Evolutionary conservation across 2,329 filamentous ascomycete species (phyloP).

Genomic region (Parascedosporium putredinis): DNA sequence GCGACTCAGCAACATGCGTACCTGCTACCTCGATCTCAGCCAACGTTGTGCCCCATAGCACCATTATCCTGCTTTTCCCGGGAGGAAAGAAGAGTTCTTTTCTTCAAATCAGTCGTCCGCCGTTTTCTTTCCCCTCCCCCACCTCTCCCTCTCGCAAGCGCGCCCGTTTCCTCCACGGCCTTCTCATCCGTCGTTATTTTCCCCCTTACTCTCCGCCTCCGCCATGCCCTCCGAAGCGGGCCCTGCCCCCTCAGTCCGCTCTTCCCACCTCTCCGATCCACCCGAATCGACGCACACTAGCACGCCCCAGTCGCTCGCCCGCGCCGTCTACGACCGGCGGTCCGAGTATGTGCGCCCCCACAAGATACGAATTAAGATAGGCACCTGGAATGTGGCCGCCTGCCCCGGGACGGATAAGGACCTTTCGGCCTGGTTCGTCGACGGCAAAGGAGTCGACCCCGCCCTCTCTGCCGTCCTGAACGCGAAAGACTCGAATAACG

Average conservation of each 20-base stretch:
- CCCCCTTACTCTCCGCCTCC: background rate
- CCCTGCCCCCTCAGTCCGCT: constrained; percentile 21
- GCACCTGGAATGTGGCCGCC: constrained; percentile 89
- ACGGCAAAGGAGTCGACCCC: constrained; percentile 60
- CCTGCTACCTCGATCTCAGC: background rate
- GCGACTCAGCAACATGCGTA: background rate
- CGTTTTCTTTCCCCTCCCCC: background rate
- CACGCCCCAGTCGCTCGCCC: constrained; percentile 48
- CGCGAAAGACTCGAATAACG: constrained; percentile 15
- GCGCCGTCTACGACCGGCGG: constrained; percentile 59
- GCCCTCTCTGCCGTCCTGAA: constrained; percentile 40
- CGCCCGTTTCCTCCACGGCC: too few species aligned
- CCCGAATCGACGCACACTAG: constrained; percentile 30
- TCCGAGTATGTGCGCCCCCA: constrained; percentile 69
- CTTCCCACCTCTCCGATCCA: constrained; percentile 26
- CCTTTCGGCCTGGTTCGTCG: constrained; percentile 77
- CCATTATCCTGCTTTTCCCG: too few species aligned
- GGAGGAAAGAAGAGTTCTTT: too few species aligned
- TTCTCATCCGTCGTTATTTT: background rate
- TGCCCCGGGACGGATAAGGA: constrained; percentile 80
- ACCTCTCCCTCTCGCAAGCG: too few species aligned
- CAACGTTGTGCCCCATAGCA: too few species aligned
- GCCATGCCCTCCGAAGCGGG: constrained; percentile 10
- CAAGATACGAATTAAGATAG: constrained; percentile 75
- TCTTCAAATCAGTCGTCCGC: too few species aligned